Evolutionary conservation across 768 basidiomycete genomes (phyloP).

Genomic region (Neoboletus brunneissimus): DNA sequence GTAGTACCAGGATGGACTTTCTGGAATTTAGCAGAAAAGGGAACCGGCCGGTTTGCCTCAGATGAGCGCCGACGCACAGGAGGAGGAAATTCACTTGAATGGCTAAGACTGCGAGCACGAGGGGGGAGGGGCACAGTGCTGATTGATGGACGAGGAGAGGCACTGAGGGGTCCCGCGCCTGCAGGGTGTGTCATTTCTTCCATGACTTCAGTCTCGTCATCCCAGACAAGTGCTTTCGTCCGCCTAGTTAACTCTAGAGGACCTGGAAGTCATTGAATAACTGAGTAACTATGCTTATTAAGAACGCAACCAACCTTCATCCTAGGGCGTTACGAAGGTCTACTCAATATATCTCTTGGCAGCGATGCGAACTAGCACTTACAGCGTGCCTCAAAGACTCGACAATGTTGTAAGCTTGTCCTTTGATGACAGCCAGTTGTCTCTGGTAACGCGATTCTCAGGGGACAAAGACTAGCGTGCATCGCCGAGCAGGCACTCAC

Average conservation of each 20-base stretch:
- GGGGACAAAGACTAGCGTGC: slow-evolving; percentile 1
- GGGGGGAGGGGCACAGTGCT: slow-evolving; percentile 57
- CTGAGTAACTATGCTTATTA: neutral
- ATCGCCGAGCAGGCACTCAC: slow-evolving; percentile 38
- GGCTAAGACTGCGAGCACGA: slow-evolving; percentile 57
- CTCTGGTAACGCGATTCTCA: slow-evolving; percentile 41
- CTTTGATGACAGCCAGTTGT: slow-evolving; percentile 91
- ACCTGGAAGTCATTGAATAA: slow-evolving; percentile 43
- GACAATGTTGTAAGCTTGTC: slow-evolving; percentile 88
- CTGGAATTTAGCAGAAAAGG: slow-evolving; percentile 81
- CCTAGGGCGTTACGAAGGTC: slow-evolving; percentile 42
- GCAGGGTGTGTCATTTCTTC: slow-evolving; percentile 46
- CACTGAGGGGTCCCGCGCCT: slow-evolving; percentile 31
- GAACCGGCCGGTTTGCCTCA: slow-evolving; percentile 70
- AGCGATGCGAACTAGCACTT: slow-evolving; percentile 30
- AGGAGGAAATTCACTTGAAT: slow-evolving; percentile 68
- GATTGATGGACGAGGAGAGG: slow-evolving; percentile 61
- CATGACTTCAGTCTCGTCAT: slow-evolving; percentile 75
- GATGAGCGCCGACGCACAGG: slow-evolving; percentile 61
- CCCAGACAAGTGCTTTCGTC: slow-evolving; percentile 78
- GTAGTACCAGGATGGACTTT: slow-evolving; percentile 83
- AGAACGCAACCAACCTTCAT: slow-evolving; percentile 55
- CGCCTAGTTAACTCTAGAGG: slow-evolving; percentile 88
- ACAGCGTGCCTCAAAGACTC: slow-evolving; percentile 78
- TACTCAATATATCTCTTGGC: neutral